Evolutionary conservation across 1,139 yeast genomes (phyloP).

Genomic region (Hemisphaericaspora lyxosophila): DNA sequence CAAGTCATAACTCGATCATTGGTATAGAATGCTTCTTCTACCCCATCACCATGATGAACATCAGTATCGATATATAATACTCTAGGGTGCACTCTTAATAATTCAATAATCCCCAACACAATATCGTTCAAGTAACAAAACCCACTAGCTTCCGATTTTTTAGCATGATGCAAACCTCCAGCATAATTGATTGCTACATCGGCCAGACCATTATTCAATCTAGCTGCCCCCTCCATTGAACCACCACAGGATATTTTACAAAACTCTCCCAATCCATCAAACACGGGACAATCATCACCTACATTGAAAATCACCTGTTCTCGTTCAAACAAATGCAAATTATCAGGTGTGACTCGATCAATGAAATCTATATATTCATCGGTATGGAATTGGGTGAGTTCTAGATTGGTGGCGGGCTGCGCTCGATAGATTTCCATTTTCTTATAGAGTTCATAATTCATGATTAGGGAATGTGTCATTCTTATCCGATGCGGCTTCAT

Average conservation of each 20-base stretch:
- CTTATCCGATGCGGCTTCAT: constrained; percentile 98
- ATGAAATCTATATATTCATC: constrained; percentile 95
- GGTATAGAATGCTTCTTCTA: constrained; percentile 93
- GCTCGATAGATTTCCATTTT: constrained; percentile 97
- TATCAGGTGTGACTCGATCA: constrained; percentile 92
- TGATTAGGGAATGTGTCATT: constrained; percentile 95
- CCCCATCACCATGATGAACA: constrained; percentile 98
- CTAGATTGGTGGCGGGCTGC: constrained; percentile 96
- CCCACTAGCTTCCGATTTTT: constrained; percentile 91
- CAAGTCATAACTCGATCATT: constrained; percentile 96
- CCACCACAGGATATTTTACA: constrained; percentile 92
- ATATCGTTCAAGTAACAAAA: constrained; percentile 95
- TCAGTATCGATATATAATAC: constrained; percentile 94
- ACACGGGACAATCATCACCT: constrained; percentile 97
- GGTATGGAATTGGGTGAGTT: constrained; percentile 97
- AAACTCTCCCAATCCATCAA: constrained; percentile 91
- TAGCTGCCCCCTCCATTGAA: constrained; percentile 87
- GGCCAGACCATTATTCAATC: constrained; percentile 78
- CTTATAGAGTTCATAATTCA: constrained; percentile 96
- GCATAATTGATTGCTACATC: constrained; percentile 98
- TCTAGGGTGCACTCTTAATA: constrained; percentile 84
- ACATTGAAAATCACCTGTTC: constrained; percentile 95
- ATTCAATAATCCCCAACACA: constrained; percentile 80
- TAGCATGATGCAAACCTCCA: constrained; percentile 97
- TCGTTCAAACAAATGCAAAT: constrained; percentile 83